Conservation (phyloP, 768 basidiomycete species). For the Butyriboletus loyo region DNA sequence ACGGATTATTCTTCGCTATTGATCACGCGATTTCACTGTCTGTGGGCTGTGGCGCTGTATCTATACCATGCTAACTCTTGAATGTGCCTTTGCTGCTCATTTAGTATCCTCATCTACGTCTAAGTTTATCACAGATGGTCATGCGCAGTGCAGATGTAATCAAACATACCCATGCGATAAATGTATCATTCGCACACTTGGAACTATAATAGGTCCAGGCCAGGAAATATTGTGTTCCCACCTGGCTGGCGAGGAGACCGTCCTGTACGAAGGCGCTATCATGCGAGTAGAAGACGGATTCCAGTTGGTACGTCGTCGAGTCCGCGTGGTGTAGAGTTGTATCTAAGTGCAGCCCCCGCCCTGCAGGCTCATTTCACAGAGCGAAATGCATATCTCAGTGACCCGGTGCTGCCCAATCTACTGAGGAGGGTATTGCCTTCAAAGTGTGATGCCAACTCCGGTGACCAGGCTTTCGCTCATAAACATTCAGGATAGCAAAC, state of each 20-base stretch:
- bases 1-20: constrained; percentile 5
- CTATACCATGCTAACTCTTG: constrained; percentile 11
- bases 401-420: constrained; percentile 59
- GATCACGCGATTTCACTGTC: constrained; percentile 1
- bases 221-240: not conserved
- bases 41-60: constrained; percentile 9
- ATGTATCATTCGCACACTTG: constrained; percentile 3
- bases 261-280: not conserved
- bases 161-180: not conserved
- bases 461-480: not conserved
- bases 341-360: not conserved
- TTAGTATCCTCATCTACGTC: not conserved
- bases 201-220: not conserved
- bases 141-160: not conserved
- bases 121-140: not conserved
- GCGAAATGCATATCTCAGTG: constrained; percentile 58
- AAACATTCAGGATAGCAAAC: constrained; percentile 35
- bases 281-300: constrained; percentile 72
- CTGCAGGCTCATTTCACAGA: constrained; percentile 50
- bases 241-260: not conserved
- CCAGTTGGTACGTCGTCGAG: constrained; percentile 43
- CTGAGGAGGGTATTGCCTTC: constrained; percentile 55
- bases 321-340: not conserved
- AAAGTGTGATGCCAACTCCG: constrained; percentile 31
- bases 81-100: not conserved